Conservation (phyloP, 2,329 filamentous ascomycete species). For the Orbilia javanica region DNA sequence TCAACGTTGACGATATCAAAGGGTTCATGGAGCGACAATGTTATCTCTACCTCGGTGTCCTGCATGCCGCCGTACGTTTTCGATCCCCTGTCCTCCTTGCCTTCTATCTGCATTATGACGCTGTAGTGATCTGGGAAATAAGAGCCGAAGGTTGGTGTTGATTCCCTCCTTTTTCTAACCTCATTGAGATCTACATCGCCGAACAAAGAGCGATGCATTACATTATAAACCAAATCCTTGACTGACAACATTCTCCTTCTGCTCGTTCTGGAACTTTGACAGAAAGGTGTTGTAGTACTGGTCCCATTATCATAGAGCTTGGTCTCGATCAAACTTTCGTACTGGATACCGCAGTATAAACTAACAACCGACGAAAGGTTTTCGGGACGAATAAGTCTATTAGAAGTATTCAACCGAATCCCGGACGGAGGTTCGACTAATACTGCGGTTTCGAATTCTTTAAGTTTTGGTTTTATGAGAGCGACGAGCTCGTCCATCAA, state of each 20-base stretch:
- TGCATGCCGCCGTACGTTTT: conserved; percentile 20
- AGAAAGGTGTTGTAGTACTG: not conserved
- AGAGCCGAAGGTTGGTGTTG: not conserved
- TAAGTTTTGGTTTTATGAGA: conserved; percentile 37
- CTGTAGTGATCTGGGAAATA: conserved; percentile 31
- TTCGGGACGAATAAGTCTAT: conserved; percentile 38
- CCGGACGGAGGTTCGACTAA: not conserved
- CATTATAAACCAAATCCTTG: conserved; percentile 47
- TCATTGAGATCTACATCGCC: conserved; percentile 38
- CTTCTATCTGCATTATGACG: conserved; percentile 31
- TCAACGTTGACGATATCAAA: conserved; percentile 23
- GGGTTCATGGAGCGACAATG: conserved; percentile 26
- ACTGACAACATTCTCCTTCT: conserved; percentile 50
- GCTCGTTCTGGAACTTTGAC: conserved; percentile 28
- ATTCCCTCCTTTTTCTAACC: conserved; percentile 6
- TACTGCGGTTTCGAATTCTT: conserved; percentile 36
- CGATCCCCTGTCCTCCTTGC: conserved; percentile 25
- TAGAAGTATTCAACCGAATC: conserved; percentile 32
- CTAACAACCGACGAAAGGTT: conserved; percentile 14
- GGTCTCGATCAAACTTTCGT: conserved; percentile 38
- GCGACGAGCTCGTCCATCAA: conserved; percentile 50
- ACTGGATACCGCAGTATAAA: conserved; percentile 34
- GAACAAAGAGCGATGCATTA: conserved; percentile 39
- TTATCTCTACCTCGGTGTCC: conserved; percentile 43
- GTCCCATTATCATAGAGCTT: conserved; percentile 36